phyloP scores from a whole-genome alignment of 2,329 filamentous ascomycete species.

The Paecilomyces niveus region DNA sequence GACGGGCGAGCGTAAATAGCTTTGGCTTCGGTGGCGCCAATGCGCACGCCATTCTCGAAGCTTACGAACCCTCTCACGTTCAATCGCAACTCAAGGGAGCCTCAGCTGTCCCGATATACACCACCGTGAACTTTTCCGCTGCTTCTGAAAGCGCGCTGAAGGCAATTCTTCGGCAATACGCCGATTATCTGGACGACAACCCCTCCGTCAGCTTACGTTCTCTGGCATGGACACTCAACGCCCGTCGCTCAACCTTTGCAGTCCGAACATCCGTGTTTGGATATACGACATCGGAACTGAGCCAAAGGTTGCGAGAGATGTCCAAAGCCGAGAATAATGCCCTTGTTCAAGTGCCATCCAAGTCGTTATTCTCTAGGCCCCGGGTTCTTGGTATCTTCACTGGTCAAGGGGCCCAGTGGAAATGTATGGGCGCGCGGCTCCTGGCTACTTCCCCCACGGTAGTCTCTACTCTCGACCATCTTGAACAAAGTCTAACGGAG shows the following conservation, averaged over 20 bases:
- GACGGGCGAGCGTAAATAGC: conserved; percentile 38
- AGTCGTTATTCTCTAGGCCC: no score
- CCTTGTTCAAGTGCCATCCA: not conserved
- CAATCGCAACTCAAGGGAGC: no score
- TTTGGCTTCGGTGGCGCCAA: conserved; percentile 42
- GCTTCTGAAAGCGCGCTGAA: not conserved
- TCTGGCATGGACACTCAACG: no score
- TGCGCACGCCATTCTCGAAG: conserved; percentile 37
- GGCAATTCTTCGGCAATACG: no score
- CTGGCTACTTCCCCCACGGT: not conserved
- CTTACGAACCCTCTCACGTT: conserved; percentile 1
- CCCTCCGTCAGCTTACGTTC: no score
- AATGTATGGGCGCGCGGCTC: conserved; percentile 16
- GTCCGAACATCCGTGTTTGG: no score
- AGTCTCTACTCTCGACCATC: not conserved
- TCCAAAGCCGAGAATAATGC: not conserved
- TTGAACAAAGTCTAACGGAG: not conserved
- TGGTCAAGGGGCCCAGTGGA: conserved; percentile 26
- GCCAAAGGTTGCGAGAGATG: not conserved
- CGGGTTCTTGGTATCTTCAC: conserved; percentile 18
- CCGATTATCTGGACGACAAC: no score
- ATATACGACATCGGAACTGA: no score
- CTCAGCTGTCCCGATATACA: no score
- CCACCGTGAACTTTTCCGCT: not conserved
- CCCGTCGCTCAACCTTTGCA: no score